phyloP scores from a whole-genome alignment of 2,329 filamentous ascomycete genomes.

The Paraphaeosphaeria sporulosa region DNA sequence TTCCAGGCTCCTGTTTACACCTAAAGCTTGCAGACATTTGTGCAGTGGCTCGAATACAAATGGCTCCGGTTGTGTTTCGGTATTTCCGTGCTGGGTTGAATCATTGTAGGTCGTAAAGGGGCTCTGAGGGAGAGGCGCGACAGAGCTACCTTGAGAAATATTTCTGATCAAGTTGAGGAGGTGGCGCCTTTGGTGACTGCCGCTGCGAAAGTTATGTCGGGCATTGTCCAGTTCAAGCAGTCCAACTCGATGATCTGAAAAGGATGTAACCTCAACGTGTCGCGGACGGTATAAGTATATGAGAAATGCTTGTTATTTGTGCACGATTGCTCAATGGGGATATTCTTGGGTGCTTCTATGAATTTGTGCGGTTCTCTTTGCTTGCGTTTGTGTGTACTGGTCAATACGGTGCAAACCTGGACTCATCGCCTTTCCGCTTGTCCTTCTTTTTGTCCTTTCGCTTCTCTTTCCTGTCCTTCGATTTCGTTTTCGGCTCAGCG shows the following conservation, averaged over 20 bases:
- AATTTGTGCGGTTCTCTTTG: no score
- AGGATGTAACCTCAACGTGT: background rate
- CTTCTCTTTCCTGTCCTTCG: slow-evolving; percentile 9
- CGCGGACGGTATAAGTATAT: background rate
- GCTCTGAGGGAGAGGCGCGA: background rate
- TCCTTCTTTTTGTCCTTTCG: slow-evolving; percentile 33
- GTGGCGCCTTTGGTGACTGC: slow-evolving; percentile 5
- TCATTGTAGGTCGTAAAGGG: slow-evolving; percentile 3
- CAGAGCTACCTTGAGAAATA: no score
- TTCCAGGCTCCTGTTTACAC: background rate
- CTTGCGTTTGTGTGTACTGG: background rate
- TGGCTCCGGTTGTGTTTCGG: background rate
- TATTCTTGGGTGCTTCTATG: no score
- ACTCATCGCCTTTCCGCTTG: slow-evolving; percentile 36
- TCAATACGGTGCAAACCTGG: slow-evolving; percentile 50
- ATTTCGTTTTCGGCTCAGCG: slow-evolving; percentile 22
- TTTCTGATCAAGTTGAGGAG: background rate
- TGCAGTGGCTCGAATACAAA: background rate
- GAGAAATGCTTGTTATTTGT: background rate
- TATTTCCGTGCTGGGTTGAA: background rate
- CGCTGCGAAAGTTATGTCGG: background rate
- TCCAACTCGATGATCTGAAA: background rate
- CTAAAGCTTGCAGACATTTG: slow-evolving; percentile 1
- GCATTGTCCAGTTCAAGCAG: background rate
- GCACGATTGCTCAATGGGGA: background rate